Evolutionary conservation across 2,329 filamentous ascomycete genomes (phyloP), one percentile per base, ranked within the genome.

Genomic region (Colletotrichum tropicicola): DNA sequence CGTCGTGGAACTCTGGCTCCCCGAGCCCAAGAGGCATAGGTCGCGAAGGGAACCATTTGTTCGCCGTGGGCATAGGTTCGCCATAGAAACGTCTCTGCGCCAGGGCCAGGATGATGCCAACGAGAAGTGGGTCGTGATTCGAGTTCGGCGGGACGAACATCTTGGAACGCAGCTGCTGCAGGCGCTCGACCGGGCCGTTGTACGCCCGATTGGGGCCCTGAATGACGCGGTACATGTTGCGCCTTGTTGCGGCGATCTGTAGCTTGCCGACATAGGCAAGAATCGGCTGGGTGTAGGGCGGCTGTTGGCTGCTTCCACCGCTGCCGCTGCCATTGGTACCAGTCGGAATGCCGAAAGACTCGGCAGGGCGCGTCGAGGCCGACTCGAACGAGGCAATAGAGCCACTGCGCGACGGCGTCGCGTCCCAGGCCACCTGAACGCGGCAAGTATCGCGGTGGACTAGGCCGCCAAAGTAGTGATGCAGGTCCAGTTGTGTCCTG

Each of bases 61-160:
- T 61, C 32, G 55, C 28, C 6, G 55, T 53, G n/a, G 61, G 55
- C 55, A 35, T 45, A 13, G 65, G 61, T 19, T 67, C 58, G 19
- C 68, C 45, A 70, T 88, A 87, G 60, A 85, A 85, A 48, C 84
- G 79, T 8, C 80, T 78, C 69, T 89, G 87, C 7, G 87, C 87
- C 82, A 89, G 85, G 48, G 83, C 82, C 12, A 89, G 69, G 60
- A 88, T 82, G 44, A 83, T 78, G 19, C 80, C 85, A 5, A 85
- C 76, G 35, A 87, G 77, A 60, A 85, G 82, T 0, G 83, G 77
- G 69, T 89, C 86, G 49, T 85, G 81, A 51, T 87, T 80, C 2
- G 73, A 65, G 51, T 87, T 79, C 3, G 74, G 71, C 0, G 87
- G 86, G 4, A 82, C 61, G 4, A 88, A 74, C 48, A 75, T 74